Percentiles rank a stretch among this genome's conserved stretches.
These are phyloP conservation scores for Quercus phellos DNA, from an alignment of 331 rosid species.

Conservation along the genomic window DNA sequence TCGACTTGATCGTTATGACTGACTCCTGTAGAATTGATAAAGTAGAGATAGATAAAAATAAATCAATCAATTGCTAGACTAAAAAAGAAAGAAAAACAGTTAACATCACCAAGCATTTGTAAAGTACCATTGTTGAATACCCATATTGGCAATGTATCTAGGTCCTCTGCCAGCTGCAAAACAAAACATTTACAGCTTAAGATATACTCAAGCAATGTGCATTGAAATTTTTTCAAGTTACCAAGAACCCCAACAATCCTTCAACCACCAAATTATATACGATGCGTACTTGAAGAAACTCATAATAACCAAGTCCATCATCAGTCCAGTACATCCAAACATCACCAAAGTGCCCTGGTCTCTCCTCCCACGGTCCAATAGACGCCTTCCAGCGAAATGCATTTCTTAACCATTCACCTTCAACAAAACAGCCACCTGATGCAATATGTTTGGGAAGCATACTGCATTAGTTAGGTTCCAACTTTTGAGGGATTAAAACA, in stretches of 20 bases:
- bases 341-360: constrained; percentile 91
- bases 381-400: constrained; percentile 52
- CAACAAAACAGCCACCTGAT: constrained; percentile 52
- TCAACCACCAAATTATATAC: background rate
- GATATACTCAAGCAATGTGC: background rate
- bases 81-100: background rate
- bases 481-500: background rate
- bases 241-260: constrained; percentile 9
- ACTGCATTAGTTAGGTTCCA: background rate
- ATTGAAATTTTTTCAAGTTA: background rate
- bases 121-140: constrained; percentile 74
- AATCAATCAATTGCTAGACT: background rate
- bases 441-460: constrained; percentile 11
- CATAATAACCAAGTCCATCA: constrained; percentile 85
- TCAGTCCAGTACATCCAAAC: constrained; percentile 99
- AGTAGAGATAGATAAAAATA: constrained; percentile 23
- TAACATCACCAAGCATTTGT: background rate
- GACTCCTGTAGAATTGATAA: constrained; percentile 34
- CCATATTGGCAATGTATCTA: constrained; percentile 78
- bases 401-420: constrained; percentile 53
- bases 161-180: constrained; percentile 71
- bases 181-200: background rate
- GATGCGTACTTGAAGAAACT: constrained; percentile 78
- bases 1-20: constrained; percentile 52
- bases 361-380: constrained; percentile 58